Evolutionary conservation across 768 basidiomycete species (phyloP).

Genomic region (Cantharellus anzutake): DNA sequence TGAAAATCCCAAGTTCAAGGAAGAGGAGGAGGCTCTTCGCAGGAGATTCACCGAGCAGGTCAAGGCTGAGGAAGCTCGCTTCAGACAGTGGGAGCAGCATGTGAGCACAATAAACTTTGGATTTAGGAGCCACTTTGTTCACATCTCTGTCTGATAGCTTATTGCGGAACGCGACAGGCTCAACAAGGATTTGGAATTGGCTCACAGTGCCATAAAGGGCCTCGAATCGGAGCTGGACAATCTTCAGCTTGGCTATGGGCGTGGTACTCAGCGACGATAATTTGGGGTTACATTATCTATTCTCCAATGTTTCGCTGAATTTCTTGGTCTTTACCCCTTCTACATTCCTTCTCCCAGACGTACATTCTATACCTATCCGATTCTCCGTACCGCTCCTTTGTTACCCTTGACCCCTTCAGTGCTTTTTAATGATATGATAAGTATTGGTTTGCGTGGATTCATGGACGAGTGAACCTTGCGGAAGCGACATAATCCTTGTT

Average conservation of each 20-base stretch:
- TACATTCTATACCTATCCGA: neutral
- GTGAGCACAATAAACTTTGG: constrained; percentile 26
- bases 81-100: constrained; percentile 99
- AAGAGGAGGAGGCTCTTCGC: constrained; percentile 90
- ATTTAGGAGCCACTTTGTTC: constrained; percentile 8
- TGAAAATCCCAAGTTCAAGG: constrained; percentile 99
- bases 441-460: neutral
- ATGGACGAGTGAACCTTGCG: neutral
- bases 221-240: constrained; percentile 83
- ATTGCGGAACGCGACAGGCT: constrained; percentile 96
- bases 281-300: neutral
- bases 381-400: too few relatives aligned
- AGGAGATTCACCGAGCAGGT: constrained; percentile 99
- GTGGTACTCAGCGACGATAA: constrained; percentile 21
- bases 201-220: constrained; percentile 79
- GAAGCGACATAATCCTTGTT: neutral
- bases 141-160: constrained; percentile 33
- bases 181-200: constrained; percentile 94
- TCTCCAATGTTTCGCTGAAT: neutral
- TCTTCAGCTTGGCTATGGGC: constrained; percentile 69
- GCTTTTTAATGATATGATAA: neutral
- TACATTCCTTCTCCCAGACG: neutral
- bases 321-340: neutral
- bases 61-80: constrained; percentile 92
- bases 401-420: neutral